Base-by-base conservation (phyloP, 139 green algal species). In the Dunaliella primolecta region DNA sequence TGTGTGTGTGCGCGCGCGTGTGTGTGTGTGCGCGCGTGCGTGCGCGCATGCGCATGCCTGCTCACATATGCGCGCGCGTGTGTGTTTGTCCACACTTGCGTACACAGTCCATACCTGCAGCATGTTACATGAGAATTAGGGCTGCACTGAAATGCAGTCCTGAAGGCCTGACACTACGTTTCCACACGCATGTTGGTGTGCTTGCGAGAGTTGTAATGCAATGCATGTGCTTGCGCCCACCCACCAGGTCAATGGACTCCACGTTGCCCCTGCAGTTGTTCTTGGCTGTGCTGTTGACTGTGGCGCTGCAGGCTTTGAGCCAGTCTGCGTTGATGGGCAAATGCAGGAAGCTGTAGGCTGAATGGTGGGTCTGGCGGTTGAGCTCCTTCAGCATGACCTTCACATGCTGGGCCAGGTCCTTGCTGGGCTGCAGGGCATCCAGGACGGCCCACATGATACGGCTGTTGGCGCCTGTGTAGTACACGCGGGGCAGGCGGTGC, bases 181-280 rank as follows among this genome's bases (percentile, higher is more conserved):
- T 32, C 15, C 71, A 77, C 71, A 77, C 71, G 71, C 71, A 15
- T 80, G n/a, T n/a, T n/a, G n/a, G n/a, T n/a, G n/a, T n/a, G n/a
- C n/a, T n/a, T n/a, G n/a, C n/a, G n/a, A n/a, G n/a, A n/a, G n/a
- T n/a, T n/a, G n/a, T n/a, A n/a, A n/a, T n/a, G 75, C n/a, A 23
- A 29, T 36, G 75, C 75, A 27, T 2, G 30, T n/a, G 29, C n/a
- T 34, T n/a, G n/a, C 29, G 75, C 75, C 7, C 75, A 34, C 75
- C 29, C n/a, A 80, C 75, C 75, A 31, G 1, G n/a, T 84, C 74
- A n/a, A 72, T 83, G 0, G 38, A 70, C 1, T 85, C 85, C 0
- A 84, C 91, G 85, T 90, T 82, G 83, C 86, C 87, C 37, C 84
- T 80, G 85, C 89, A 92, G 87, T 90, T 92, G 81, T 91, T 84